Evolutionary conservation across 202 grass and related monocot species (phyloP).

Genomic region (Setaria viridis): DNA sequence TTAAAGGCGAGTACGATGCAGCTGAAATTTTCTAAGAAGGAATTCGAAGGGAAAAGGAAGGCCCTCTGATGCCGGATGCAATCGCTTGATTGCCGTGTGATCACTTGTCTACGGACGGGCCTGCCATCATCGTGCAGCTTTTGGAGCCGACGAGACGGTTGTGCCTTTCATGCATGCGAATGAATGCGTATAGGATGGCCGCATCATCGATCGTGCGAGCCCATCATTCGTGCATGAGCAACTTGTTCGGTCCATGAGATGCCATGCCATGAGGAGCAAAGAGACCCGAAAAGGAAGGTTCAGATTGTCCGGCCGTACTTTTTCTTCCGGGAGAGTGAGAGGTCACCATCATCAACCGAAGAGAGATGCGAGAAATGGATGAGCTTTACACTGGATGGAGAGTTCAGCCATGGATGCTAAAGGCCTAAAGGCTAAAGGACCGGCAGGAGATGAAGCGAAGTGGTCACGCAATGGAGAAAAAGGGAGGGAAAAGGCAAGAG

Average conservation of each 20-base stretch:
- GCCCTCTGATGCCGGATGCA: neutral
- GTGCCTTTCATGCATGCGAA: slow-evolving; percentile 11
- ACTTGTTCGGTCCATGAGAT: slow-evolving; percentile 41
- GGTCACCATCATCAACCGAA: slow-evolving; percentile 21
- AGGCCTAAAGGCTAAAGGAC: slow-evolving; percentile 13
- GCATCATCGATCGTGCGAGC: slow-evolving; percentile 26
- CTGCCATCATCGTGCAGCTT: slow-evolving; percentile 8
- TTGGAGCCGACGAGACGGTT: neutral
- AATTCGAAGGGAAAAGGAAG: neutral
- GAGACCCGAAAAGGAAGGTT: slow-evolving; percentile 9
- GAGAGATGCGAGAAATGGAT: slow-evolving; percentile 5
- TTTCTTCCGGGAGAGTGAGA: slow-evolving; percentile 3
- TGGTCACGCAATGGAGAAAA: neutral
- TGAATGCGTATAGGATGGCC: slow-evolving; percentile 12
- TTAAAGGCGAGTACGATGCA: neutral
- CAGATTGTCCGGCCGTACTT: slow-evolving; percentile 27
- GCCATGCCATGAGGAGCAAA: slow-evolving; percentile 8
- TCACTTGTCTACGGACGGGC: slow-evolving; percentile 5
- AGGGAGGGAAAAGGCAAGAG: neutral
- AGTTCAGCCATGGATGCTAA: slow-evolving; percentile 9
- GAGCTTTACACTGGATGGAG: neutral
- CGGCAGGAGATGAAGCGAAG: neutral
- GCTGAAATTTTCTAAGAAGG: neutral
- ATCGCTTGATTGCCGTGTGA: slow-evolving; percentile 21
- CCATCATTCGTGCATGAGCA: slow-evolving; percentile 32